Evolutionary conservation across 768 basidiomycete species (phyloP), one percentile per base, ranked within the genome.

Genomic region (Stropharia rugosoannulata): DNA sequence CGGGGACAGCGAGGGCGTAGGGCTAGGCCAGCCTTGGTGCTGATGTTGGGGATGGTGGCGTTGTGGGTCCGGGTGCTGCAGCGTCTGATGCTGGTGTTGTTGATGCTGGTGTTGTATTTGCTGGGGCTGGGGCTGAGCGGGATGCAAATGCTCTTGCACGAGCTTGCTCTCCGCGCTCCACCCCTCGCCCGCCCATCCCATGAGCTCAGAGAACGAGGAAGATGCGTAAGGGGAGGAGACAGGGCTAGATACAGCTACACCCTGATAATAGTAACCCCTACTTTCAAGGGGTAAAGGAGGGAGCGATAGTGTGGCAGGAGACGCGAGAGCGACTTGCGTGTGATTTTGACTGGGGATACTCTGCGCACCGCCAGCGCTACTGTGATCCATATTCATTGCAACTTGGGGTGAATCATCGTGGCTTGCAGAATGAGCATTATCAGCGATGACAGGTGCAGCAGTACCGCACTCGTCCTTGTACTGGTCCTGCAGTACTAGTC

Each of bases 181-280:
- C 45, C 64, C 67, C 36, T 68, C 72, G 32, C 74, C 74, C 44
- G 69, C 72, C 74, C 74, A 75, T 15, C 73, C 74, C 10, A 67
- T 68, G 22, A 75, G 64, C 25, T 73, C 70, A 41, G 74, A 75
- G 58, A 70, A 75, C 9, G 64, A 66, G 53, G 59, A 67, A 1
- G 55, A 62, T 27, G 62, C 51, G 58, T 59, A 42, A 22, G 32
- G 51, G 36, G 36, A 55, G 39, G 59, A 51, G 4, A 22, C 22
- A 49, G 51, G 48, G n/a, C 54, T 32, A 57, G 27, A 53, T 35
- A 51, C 49, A 18, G 57, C 27, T 25, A 54, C 51, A 52, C 54
- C 54, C 51, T 48, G 51, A 46, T 56, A 64, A 56, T 61, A 64
- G 47, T 60, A 63, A 53, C 49, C 45, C 39, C 56, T 54, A 40